phyloP scores from a whole-genome alignment of 805 yeast species.

The Schwanniomyces vanrijiae region DNA sequence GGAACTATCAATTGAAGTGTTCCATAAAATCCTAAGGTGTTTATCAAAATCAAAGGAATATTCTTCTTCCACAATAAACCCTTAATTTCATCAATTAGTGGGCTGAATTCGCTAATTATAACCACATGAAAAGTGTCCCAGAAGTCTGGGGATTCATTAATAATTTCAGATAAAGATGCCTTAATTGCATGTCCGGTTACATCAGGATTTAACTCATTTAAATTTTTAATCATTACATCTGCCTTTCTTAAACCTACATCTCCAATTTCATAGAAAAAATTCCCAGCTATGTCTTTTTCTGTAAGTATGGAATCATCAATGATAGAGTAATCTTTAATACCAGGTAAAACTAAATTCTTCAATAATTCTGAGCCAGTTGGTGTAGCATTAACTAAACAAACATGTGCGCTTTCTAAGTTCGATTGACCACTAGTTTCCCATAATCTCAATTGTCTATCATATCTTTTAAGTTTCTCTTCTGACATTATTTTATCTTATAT shows the following conservation, averaged over 20 bases:
- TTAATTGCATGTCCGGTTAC: conserved; percentile 37
- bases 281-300: conserved; percentile 48
- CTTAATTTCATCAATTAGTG: conserved; percentile 26
- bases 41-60: conserved; percentile 56
- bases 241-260: conserved; percentile 47
- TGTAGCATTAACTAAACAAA: conserved; percentile 61
- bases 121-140: conserved; percentile 58
- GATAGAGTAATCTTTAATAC: conserved; percentile 64
- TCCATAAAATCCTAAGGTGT: conserved; percentile 67
- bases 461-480: conserved; percentile 50
- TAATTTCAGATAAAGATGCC: conserved; percentile 11
- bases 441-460: conserved; percentile 83
- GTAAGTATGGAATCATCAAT: conserved; percentile 47
- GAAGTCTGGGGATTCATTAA: conserved; percentile 12
- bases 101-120: conserved; percentile 33
- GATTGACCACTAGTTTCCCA: conserved; percentile 84
- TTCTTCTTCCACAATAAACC: conserved; percentile 39
- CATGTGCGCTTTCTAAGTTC: conserved; percentile 52
- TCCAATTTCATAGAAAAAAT: conserved; percentile 57
- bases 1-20: conserved; percentile 48
- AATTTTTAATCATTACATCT: conserved; percentile 32
- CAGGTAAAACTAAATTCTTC: conserved; percentile 78
- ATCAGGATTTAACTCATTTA: conserved; percentile 63
- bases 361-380: conserved; percentile 64
- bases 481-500: conserved; percentile 1